A percentile compares a stretch with the other conserved stretches of the same genome.
These are phyloP conservation scores for Solanum gracilifrons DNA, from an alignment of 257 asterid genomes.

Conservation along the genomic window DNA sequence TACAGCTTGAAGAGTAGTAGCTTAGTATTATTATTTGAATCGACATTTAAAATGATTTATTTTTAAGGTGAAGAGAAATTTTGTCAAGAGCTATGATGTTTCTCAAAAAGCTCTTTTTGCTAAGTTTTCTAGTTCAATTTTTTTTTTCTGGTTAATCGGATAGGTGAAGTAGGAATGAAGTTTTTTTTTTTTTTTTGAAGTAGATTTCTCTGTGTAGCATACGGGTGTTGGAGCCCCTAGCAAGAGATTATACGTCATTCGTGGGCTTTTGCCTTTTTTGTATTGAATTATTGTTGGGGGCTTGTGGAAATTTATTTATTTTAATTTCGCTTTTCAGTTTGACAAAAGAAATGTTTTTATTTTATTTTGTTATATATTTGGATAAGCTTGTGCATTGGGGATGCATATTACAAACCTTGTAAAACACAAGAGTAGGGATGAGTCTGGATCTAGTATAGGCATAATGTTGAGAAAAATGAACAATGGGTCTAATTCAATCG, in stretches of 20 bases:
- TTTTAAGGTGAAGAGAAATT: neutral
- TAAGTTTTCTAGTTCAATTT: neutral
- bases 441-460: neutral
- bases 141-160: neutral
- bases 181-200: neutral
- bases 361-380: neutral
- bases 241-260: neutral
- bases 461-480: neutral
- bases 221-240: neutral
- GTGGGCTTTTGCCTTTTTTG: neutral
- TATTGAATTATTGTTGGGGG: neutral
- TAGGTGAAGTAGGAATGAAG: neutral
- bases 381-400: neutral
- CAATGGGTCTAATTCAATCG: too few species aligned
- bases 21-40: slow-evolving; percentile 4
- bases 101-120: neutral
- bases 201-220: neutral
- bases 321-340: neutral
- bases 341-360: neutral
- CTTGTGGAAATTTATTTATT: neutral
- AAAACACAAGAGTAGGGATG: neutral
- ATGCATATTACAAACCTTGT: neutral
- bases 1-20: slow-evolving; percentile 35
- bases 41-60: neutral
- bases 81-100: neutral